Base-by-base conservation (phyloP, 352 stramenopile genomes). In the Pythium vanterpoolii region DNA sequence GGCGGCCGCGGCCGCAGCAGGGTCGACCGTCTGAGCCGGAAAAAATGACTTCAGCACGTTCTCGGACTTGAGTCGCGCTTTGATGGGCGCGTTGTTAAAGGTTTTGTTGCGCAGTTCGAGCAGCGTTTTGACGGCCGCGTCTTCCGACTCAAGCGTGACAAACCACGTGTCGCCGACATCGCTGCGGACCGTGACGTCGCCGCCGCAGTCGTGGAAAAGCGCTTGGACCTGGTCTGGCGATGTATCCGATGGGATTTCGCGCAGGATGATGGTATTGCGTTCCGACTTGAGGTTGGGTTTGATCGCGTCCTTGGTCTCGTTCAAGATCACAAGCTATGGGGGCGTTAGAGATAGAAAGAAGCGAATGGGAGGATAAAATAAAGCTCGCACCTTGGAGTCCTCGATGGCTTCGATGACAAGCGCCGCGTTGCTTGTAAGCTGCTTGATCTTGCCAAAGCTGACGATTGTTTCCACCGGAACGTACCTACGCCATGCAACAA, bases 81-180 rank as follows among this genome's bases (percentile, higher is more conserved):
- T 97, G 56, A 97, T 93, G 18, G 84, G 71, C 47, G 83, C 79
- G 52, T 81, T 79, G 62, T 96, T 90, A 64, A 97, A 97, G 39
- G 82, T 93, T 73, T 97, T 95, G 71, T 72, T 88, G 58, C 89
- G 79, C 47, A 97, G 72, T 56, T 76, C 78, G 39, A 97, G 69
- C 43, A 97, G 73, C 61, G 87, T 97, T 36, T 67, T 74, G 6
- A 96, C 83, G 7, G 90, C 90, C 19, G 91, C 89, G 8, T 93
- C 77, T 53, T 97, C 90, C n/a, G 81, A 87, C 40, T 76, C 77
- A 77, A 97, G 91, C 16, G 79, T 91, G 43, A 97, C 87, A 57
- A 97, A 97, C 90, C 90, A 97, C 62, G 90, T 97, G 77, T 97
- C 90, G 11, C 89, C 90, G 23, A 97, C 88, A 64, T 97, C 90